These are phyloP conservation scores for Botrytis pseudocinerea DNA, from an alignment of 2,329 filamentous ascomycete species.

Conservation along the genomic window DNA sequence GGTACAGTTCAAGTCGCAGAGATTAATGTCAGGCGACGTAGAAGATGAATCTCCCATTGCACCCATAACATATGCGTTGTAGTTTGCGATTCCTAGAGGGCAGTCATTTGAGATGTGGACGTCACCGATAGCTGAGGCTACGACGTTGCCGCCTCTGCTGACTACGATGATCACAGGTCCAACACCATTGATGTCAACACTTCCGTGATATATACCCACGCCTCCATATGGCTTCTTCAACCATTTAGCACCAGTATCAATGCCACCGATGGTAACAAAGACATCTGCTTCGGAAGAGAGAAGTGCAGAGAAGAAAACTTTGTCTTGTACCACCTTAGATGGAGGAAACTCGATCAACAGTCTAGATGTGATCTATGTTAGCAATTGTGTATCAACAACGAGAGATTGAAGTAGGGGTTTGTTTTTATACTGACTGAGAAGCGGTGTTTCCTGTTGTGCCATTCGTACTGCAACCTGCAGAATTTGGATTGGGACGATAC, in stretches of 20 bases:
- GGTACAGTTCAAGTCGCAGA: constrained; percentile 24
- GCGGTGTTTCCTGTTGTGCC: constrained; percentile 5
- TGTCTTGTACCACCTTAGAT: background rate
- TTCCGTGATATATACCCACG: constrained; percentile 12
- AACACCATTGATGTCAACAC: background rate
- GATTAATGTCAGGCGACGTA: background rate
- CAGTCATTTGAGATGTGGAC: background rate
- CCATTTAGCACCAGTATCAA: background rate
- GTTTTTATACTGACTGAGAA: constrained; percentile 4
- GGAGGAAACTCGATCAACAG: constrained; percentile 7
- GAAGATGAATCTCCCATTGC: background rate
- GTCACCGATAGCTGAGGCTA: background rate
- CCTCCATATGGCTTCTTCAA: background rate
- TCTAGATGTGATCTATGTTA: background rate
- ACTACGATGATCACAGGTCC: background rate
- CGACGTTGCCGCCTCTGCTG: background rate
- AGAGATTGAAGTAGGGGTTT: background rate
- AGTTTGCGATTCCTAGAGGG: background rate
- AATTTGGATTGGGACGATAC: constrained; percentile 12
- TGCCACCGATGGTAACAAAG: background rate
- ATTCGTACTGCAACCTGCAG: background rate
- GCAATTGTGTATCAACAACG: background rate
- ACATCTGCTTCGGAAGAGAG: constrained; percentile 1
- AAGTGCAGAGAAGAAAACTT: constrained; percentile 13
- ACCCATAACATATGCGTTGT: constrained; percentile 4